phyloP scores from a whole-genome alignment of 2,329 filamentous ascomycete genomes.

The Cadophora gregata region DNA sequence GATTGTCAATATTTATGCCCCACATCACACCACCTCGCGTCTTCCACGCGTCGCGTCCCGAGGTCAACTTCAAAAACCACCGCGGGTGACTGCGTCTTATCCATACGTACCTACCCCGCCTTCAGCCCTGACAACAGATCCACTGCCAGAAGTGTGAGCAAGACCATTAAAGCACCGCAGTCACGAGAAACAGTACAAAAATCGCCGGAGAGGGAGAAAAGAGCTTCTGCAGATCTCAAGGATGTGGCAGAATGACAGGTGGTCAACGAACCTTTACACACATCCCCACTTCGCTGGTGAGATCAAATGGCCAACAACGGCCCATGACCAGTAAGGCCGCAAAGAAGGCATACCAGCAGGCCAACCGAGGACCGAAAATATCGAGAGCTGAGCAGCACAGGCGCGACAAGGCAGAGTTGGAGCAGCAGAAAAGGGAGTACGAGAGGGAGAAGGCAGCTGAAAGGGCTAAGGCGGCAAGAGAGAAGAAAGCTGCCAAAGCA shows the following conservation, averaged over 20 bases:
- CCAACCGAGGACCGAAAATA: constrained; percentile 49
- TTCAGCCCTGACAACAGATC: neutral
- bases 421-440: constrained; percentile 55
- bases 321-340: constrained; percentile 58
- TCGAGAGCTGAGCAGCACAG: constrained; percentile 47
- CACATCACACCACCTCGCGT: neutral
- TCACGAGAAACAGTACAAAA: neutral
- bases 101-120: neutral
- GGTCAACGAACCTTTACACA: constrained; percentile 53
- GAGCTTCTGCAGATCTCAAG: neutral
- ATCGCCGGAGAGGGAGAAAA: neutral
- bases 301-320: constrained; percentile 38
- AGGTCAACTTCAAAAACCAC: neutral
- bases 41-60: neutral
- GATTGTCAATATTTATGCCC: neutral
- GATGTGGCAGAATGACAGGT: constrained; percentile 34
- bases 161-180: neutral
- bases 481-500: constrained; percentile 62
- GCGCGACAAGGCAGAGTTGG: constrained; percentile 49
- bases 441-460: constrained; percentile 59
- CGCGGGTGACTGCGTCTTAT: neutral
- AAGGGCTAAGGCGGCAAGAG: constrained; percentile 56
- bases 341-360: constrained; percentile 53
- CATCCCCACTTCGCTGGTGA: constrained; percentile 46
- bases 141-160: neutral